Evolutionary conservation across 768 basidiomycete species (phyloP).

Genomic region (Albatrellus ellisii): DNA sequence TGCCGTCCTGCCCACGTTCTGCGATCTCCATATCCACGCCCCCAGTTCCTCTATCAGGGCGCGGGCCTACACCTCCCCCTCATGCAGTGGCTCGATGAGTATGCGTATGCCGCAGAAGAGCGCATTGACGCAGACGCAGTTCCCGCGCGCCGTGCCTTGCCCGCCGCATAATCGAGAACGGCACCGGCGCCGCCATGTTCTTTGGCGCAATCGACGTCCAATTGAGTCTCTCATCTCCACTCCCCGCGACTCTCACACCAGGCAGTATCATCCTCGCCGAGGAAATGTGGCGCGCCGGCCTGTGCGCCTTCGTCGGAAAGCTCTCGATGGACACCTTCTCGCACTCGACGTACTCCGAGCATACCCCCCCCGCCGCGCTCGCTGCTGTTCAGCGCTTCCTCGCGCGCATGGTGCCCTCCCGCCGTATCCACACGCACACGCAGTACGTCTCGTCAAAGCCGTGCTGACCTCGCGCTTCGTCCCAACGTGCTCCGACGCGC

Average conservation of each 20-base stretch:
- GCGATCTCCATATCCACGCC: constrained; percentile 77
- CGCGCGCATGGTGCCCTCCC: constrained; percentile 30
- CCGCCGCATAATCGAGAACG: constrained; percentile 49
- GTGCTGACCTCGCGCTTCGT: constrained; percentile 86
- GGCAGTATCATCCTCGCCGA: constrained; percentile 65
- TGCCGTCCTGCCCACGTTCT: constrained; percentile 70
- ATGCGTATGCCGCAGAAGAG: constrained; percentile 76
- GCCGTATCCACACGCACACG: constrained; percentile 27
- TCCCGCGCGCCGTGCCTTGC: constrained; percentile 51
- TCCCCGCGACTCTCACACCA: neutral
- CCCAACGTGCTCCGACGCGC: constrained; percentile 69
- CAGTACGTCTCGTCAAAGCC: constrained; percentile 56
- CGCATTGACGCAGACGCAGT: constrained; percentile 45
- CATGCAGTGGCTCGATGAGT: constrained; percentile 74
- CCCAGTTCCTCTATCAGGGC: constrained; percentile 87
- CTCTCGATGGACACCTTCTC: constrained; percentile 81
- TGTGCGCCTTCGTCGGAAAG: constrained; percentile 81
- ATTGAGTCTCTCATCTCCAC: constrained; percentile 33
- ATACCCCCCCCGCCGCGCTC: constrained; percentile 36
- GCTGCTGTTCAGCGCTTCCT: constrained; percentile 44
- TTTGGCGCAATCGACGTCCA: constrained; percentile 84
- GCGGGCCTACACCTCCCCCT: constrained; percentile 76
- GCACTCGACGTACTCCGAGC: constrained; percentile 57
- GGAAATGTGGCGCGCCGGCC: constrained; percentile 54
- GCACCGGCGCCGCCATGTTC: constrained; percentile 64